phyloP scores from a whole-genome alignment of 805 yeast species.

The Helenozyma rhizophorensis region DNA sequence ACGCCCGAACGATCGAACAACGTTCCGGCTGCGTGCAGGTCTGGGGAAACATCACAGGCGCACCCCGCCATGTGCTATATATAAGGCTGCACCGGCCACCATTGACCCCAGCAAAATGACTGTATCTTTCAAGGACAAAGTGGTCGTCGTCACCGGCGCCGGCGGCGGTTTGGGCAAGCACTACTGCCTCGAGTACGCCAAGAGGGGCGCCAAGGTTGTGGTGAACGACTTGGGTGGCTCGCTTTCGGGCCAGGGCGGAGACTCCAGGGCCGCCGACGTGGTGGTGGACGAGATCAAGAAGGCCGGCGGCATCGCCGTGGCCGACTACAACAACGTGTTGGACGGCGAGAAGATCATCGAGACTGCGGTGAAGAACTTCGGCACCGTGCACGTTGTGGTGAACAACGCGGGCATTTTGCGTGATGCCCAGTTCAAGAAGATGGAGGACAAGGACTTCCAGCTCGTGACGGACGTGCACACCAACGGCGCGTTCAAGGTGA shows the following conservation, averaged over 20 bases:
- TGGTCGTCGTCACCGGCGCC: constrained; percentile 92
- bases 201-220: constrained; percentile 90
- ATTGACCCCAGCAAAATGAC: constrained; percentile 9
- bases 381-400: constrained; percentile 81
- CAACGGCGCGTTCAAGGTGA: constrained; percentile 80
- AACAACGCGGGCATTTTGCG: constrained; percentile 95
- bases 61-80: constrained; percentile 2
- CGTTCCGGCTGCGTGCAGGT: too few species aligned
- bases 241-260: constrained; percentile 66
- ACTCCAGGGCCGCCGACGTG: constrained; percentile 74
- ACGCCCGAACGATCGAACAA: background rate
- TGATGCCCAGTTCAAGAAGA: constrained; percentile 81
- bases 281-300: constrained; percentile 80
- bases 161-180: constrained; percentile 95
- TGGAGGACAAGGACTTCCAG: constrained; percentile 75
- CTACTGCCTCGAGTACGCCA: constrained; percentile 83
- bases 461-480: constrained; percentile 84
- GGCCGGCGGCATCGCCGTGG: constrained; percentile 83
- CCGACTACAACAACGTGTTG: constrained; percentile 87
- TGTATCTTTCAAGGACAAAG: constrained; percentile 65
- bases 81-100: background rate
- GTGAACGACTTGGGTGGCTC: constrained; percentile 93
- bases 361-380: constrained; percentile 82
- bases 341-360: constrained; percentile 81
- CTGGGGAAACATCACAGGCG: constrained; percentile 6